Evolutionary conservation across 2,329 filamentous ascomycete species (phyloP).

Genomic region (Sclerotiophoma versabilis): DNA sequence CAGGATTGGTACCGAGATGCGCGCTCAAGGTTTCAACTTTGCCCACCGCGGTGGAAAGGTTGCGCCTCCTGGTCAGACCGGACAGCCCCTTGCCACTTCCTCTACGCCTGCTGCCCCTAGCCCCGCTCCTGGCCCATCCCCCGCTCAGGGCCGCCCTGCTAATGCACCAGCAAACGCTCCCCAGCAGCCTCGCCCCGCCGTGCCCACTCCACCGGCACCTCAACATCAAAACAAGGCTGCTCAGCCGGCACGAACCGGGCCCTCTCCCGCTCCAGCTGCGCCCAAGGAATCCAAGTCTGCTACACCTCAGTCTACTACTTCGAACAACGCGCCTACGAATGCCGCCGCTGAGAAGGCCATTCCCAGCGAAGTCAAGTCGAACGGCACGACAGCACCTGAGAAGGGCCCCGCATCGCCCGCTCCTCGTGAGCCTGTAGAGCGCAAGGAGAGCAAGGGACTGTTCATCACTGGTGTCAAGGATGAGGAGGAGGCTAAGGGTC

Average conservation of each 20-base stretch:
- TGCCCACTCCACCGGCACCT: conserved; percentile 46
- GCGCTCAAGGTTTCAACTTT: conserved; percentile 98
- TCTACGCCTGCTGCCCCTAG: conserved; percentile 50
- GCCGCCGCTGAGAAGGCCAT: conserved; percentile 50
- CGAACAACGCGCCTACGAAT: conserved; percentile 41
- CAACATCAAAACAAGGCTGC: conserved; percentile 49
- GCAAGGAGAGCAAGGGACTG: conserved; percentile 76
- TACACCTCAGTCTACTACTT: conserved; percentile 55
- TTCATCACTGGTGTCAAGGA: conserved; percentile 88
- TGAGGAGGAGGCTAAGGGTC: conserved; percentile 80
- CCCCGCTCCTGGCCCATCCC: conserved; percentile 48
- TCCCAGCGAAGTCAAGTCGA: conserved; percentile 55
- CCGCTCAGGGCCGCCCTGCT: conserved; percentile 40
- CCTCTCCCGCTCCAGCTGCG: conserved; percentile 51
- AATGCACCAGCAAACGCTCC: conserved; percentile 44
- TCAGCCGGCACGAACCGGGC: conserved; percentile 48
- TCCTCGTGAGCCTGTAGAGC: conserved; percentile 62
- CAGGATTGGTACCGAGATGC: conserved; percentile 97
- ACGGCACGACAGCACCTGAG: conserved; percentile 57
- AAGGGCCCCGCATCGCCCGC: conserved; percentile 46
- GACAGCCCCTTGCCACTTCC: conserved; percentile 46
- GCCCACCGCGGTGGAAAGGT: conserved; percentile 88
- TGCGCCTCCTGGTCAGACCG: conserved; percentile 47
- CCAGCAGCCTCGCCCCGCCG: conserved; percentile 42
- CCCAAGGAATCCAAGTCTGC: conserved; percentile 58